Conservation (phyloP, 306 rosid genomes). For the Quercus wislizeni region DNA sequence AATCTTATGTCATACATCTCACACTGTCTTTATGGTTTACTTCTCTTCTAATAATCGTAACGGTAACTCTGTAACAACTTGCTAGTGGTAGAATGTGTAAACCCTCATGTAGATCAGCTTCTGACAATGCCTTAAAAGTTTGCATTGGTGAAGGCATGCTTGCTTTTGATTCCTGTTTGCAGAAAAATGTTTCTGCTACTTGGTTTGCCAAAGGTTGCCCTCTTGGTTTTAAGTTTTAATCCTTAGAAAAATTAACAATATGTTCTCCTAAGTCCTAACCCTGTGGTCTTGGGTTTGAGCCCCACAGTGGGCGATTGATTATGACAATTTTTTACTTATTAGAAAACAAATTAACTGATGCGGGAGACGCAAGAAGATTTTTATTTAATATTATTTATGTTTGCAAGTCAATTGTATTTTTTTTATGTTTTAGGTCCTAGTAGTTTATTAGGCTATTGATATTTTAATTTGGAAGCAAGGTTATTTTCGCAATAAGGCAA, state of each 20-base stretch:
- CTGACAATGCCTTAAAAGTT: conserved; percentile 13
- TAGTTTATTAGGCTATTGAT: too few species aligned
- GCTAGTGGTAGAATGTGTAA: neutral
- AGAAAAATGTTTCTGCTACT: neutral
- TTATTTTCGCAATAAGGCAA: too few species aligned
- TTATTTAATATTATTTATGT: too few species aligned
- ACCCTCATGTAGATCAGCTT: conserved; percentile 3
- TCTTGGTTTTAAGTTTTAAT: neutral
- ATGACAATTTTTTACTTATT: too few species aligned
- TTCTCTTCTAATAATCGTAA: neutral
- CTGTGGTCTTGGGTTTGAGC: too few species aligned
- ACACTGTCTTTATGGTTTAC: neutral
- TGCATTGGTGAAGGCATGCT: neutral
- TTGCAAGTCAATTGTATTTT: too few species aligned
- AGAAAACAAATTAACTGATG: too few species aligned
- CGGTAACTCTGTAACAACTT: conserved; percentile 10
- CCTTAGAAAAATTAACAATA: neutral
- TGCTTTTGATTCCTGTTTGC: conserved; percentile 6
- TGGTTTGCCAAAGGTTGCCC: conserved; percentile 2
- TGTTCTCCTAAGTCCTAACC: neutral
- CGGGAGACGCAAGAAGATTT: too few species aligned
- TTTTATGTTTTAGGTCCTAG: too few species aligned
- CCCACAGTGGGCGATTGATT: too few species aligned
- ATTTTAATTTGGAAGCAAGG: too few species aligned
- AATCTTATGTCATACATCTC: conserved; percentile 8